phyloP scores from a whole-genome alignment of 2,329 filamentous ascomycete species.

The Monosporascus sp. region DNA sequence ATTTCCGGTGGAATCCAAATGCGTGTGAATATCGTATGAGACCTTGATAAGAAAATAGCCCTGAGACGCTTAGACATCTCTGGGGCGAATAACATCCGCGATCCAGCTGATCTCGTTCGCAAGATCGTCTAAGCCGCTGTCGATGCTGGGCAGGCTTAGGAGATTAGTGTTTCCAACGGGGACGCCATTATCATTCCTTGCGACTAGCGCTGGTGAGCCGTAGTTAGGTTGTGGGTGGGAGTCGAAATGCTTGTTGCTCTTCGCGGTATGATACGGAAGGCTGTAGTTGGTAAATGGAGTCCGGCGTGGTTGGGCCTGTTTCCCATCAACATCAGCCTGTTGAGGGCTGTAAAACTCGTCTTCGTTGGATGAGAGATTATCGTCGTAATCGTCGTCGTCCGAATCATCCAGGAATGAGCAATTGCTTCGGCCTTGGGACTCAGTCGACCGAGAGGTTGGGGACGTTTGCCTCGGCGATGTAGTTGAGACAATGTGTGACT shows the following conservation, averaged over 20 bases:
- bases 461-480: conserved; percentile 26
- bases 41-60: not conserved
- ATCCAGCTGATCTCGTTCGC: conserved; percentile 48
- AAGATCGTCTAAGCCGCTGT: conserved; percentile 31
- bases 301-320: not conserved
- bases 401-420: conserved; percentile 43
- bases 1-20: not conserved
- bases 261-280: conserved; percentile 33
- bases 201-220: conserved; percentile 25
- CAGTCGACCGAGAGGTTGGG: conserved; percentile 31
- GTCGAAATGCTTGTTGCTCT: conserved; percentile 17
- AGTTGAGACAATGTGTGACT: conserved; percentile 24
- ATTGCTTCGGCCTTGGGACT: conserved; percentile 31
- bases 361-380: conserved; percentile 29
- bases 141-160: conserved; percentile 23
- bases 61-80: conserved; percentile 13
- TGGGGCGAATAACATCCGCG: conserved; percentile 39
- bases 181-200: conserved; percentile 20
- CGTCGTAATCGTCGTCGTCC: conserved; percentile 40
- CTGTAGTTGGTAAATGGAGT: conserved; percentile 39
- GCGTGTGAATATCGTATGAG: not conserved
- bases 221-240: conserved; percentile 2
- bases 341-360: conserved; percentile 26
- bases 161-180: conserved; percentile 18
- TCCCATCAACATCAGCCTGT: not conserved